A percentile compares a stretch with the other conserved stretches of the same genome.
Evolutionary conservation across 2,329 filamentous ascomycete genomes (phyloP).

Genomic region (Aspergillus carbonarius): DNA sequence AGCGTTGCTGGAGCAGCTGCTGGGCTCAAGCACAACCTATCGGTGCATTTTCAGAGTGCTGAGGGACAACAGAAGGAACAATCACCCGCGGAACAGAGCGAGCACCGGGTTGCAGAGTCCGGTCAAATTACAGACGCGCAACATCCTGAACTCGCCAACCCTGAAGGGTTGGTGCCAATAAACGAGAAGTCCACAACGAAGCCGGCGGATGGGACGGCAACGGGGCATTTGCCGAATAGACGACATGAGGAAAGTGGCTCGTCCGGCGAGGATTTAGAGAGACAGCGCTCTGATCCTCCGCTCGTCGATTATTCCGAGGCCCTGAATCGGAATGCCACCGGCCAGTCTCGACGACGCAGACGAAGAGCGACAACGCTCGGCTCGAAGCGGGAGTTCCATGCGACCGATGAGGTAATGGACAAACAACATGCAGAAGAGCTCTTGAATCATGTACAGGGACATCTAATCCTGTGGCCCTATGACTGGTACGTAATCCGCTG

Average conservation of each 20-base stretch:
- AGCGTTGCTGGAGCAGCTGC: slow-evolving; percentile 19
- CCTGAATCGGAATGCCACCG: slow-evolving; percentile 38
- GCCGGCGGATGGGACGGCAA: slow-evolving; percentile 26
- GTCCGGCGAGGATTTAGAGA: slow-evolving; percentile 32
- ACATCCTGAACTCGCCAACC: slow-evolving; percentile 29
- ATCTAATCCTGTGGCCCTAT: slow-evolving; percentile 89
- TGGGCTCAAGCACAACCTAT: slow-evolving; percentile 26
- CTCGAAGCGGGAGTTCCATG: slow-evolving; percentile 49
- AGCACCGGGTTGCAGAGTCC: slow-evolving; percentile 33
- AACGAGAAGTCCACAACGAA: slow-evolving; percentile 48
- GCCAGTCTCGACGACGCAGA: slow-evolving; percentile 38
- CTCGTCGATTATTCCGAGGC: slow-evolving; percentile 43
- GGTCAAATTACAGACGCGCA: slow-evolving; percentile 35
- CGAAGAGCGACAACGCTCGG: slow-evolving; percentile 47
- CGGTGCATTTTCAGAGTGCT: slow-evolving; percentile 27
- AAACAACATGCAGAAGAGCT: slow-evolving; percentile 77
- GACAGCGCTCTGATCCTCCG: slow-evolving; percentile 29
- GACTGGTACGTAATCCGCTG: slow-evolving; percentile 65
- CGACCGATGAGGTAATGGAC: slow-evolving; percentile 72
- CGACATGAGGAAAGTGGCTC: slow-evolving; percentile 25
- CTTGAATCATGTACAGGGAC: slow-evolving; percentile 78
- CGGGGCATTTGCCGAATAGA: slow-evolving; percentile 25
- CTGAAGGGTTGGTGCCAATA: slow-evolving; percentile 32
- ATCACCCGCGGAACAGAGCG: slow-evolving; percentile 36
- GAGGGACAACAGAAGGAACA: slow-evolving; percentile 32